These are phyloP conservation scores for Spathaspora sp. DNA, from an alignment of 805 yeast species.

Conservation along the genomic window DNA sequence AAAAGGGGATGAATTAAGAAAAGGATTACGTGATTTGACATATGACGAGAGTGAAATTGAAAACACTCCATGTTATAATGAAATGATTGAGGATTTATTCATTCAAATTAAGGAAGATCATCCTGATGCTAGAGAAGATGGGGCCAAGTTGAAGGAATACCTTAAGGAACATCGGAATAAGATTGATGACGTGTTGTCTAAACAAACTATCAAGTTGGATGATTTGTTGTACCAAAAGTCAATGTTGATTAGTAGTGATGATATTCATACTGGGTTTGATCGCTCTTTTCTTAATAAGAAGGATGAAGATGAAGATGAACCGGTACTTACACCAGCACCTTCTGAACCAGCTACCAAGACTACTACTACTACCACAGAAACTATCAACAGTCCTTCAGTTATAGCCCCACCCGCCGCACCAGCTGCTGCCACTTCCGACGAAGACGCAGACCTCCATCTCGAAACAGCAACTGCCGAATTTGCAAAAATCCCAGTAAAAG, in stretches of 20 bases:
- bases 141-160: slow-evolving; percentile 31
- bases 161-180: slow-evolving; percentile 63
- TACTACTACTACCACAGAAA: slow-evolving; percentile 27
- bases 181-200: slow-evolving; percentile 61
- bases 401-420: slow-evolving; percentile 3
- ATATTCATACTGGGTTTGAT: slow-evolving; percentile 88
- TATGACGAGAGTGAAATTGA: slow-evolving; percentile 35
- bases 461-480: slow-evolving; percentile 65
- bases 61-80: slow-evolving; percentile 67
- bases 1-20: slow-evolving; percentile 43
- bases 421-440: slow-evolving; percentile 18
- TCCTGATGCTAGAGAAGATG: slow-evolving; percentile 39
- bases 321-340: slow-evolving; percentile 1
- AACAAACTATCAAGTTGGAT: slow-evolving; percentile 63
- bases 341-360: slow-evolving; percentile 13
- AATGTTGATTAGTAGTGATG: slow-evolving; percentile 81
- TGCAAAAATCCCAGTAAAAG: slow-evolving; percentile 49
- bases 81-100: slow-evolving; percentile 88
- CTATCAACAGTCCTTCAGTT: slow-evolving; percentile 12
- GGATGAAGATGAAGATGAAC: slow-evolving; percentile 16
- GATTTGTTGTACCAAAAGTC: slow-evolving; percentile 68
- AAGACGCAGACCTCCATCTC: slow-evolving; percentile 48
- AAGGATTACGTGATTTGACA: slow-evolving; percentile 36
- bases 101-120: slow-evolving; percentile 69
- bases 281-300: slow-evolving; percentile 70